Conservation (phyloP, 2,329 filamentous ascomycete species). For the Alternaria incomplexa region DNA sequence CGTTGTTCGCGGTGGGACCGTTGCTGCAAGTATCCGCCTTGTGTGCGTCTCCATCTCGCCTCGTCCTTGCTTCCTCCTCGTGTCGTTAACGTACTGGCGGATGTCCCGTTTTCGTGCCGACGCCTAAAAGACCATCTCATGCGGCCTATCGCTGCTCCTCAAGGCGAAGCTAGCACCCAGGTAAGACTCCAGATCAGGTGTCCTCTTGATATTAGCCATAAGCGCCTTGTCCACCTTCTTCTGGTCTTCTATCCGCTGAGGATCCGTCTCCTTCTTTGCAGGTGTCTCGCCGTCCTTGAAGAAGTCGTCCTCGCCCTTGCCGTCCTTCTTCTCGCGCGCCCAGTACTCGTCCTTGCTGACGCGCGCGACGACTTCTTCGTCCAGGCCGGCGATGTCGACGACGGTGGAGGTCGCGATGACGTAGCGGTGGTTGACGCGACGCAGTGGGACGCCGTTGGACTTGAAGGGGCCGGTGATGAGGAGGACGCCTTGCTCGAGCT, state of each 20-base stretch:
- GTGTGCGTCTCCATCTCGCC: background rate
- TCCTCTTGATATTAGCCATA: constrained; percentile 95
- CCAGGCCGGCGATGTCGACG: constrained; percentile 82
- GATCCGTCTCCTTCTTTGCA: constrained; percentile 90
- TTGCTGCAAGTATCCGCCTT: background rate
- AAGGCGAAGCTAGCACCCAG: constrained; percentile 94
- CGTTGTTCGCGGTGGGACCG: background rate
- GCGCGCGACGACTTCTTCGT: constrained; percentile 74
- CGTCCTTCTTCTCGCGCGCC: constrained; percentile 88
- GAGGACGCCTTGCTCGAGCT: constrained; percentile 93
- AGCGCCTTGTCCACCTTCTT: constrained; percentile 97
- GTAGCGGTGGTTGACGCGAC: constrained; percentile 89
- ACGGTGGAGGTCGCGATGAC: constrained; percentile 88
- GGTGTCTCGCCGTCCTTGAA: constrained; percentile 96
- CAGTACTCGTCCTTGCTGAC: constrained; percentile 86
- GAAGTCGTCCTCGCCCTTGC: constrained; percentile 96
- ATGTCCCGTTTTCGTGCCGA: background rate
- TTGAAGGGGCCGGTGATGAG: constrained; percentile 99
- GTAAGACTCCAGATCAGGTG: constrained; percentile 89
- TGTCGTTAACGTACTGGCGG: too few species aligned
- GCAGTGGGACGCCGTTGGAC: constrained; percentile 97
- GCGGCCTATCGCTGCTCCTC: constrained; percentile 97
- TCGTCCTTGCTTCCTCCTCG: background rate
- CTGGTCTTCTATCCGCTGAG: constrained; percentile 92
- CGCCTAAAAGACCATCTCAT: constrained; percentile 94